Percentiles rank a stretch among this genome's conserved stretches.
Conservation (phyloP, 2,329 filamentous ascomycete genomes). For the Trichoderma koningii region DNA sequence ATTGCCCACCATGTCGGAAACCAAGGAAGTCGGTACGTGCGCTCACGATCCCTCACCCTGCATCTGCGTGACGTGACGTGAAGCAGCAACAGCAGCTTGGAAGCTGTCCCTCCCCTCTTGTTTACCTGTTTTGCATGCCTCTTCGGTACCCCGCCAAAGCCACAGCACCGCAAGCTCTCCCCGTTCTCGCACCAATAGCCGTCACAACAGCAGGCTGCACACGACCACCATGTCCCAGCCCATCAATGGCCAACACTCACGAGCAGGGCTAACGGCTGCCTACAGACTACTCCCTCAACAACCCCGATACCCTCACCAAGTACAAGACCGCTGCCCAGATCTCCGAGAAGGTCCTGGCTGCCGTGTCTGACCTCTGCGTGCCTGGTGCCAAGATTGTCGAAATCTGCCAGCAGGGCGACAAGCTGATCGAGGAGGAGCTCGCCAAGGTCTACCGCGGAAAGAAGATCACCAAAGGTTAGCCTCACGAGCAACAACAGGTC, state of each 20-base stretch:
- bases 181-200: background rate
- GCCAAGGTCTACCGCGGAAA: constrained; percentile 98
- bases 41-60: background rate
- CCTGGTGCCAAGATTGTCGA: constrained; percentile 91
- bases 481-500: constrained; percentile 8
- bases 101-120: background rate
- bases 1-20: constrained; percentile 47
- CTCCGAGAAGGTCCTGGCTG: constrained; percentile 91
- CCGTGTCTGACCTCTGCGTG: constrained; percentile 71
- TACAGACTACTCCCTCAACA: constrained; percentile 83
- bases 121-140: too few species aligned
- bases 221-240: constrained; percentile 10
- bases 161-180: constrained; percentile 17
- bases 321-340: constrained; percentile 97
- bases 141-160: constrained; percentile 18
- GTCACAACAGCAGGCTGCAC: constrained; percentile 2
- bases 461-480: constrained; percentile 83
- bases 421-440: constrained; percentile 90
- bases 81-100: background rate
- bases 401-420: constrained; percentile 93
- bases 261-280: constrained; percentile 17
- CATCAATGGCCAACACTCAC: background rate
- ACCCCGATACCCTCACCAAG: constrained; percentile 95
- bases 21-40: constrained; percentile 49
- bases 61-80: background rate